A percentile compares a stretch with the other conserved stretches of the same genome.
Evolutionary conservation across 441 rosid species (phyloP).

Genomic region (Syzygium malaccense): DNA sequence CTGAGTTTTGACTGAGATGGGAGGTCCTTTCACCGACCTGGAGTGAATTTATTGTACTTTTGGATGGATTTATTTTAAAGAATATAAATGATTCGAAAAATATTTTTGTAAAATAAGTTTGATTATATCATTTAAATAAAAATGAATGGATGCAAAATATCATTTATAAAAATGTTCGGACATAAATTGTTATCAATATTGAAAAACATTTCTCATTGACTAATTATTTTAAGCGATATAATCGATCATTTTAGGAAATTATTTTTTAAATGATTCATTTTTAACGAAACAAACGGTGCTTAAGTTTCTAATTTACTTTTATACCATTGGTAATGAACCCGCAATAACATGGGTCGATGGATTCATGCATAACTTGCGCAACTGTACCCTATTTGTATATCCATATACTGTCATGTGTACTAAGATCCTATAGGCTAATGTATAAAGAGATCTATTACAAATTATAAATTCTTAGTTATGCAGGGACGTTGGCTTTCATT

Average conservation of each 20-base stretch:
- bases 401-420: background rate
- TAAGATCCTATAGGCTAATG: background rate
- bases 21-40: background rate
- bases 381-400: background rate
- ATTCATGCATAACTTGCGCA: background rate
- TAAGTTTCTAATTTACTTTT: background rate
- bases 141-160: rapidly evolving
- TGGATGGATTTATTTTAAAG: background rate
- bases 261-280: background rate
- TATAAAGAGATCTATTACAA: background rate
- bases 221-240: background rate
- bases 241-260: background rate
- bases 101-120: background rate
- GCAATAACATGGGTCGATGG: background rate
- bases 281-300: rapidly evolving
- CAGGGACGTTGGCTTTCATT: background rate
- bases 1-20: background rate
- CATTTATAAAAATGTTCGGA: rapidly evolving
- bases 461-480: background rate
- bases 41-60: background rate
- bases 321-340: background rate
- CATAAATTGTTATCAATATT: background rate
- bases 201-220: background rate
- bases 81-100: background rate
- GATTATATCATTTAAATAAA: no score